Base-by-base conservation (phyloP, 176 grass and related monocot species). In the Saccharum officinarum region DNA sequence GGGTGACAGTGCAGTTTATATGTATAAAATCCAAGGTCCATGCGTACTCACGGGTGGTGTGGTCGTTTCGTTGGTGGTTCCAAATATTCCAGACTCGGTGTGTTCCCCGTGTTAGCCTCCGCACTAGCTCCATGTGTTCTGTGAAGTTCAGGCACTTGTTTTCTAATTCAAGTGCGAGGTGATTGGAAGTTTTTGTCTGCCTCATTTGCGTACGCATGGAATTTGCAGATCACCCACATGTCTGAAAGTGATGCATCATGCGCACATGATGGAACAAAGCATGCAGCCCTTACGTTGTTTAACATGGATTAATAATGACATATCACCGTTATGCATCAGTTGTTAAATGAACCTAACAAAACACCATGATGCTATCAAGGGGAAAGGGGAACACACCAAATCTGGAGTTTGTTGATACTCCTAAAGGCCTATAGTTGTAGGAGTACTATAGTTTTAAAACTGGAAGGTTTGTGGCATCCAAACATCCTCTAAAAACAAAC, bases 101-200 rank as follows among this genome's bases (percentile, higher is more conserved):
- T 38, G 46, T 80, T 80, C 5, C 46, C 28, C 36, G 47, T 84
- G 68, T n/a, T 67, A 57, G 76, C 37, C 45, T 38, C 65, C 33
- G 25, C 39, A 0, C 38, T 34, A 34, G 50, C 11, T 52, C 65
- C 73, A 30, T 15, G 70, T 23, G 68, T 13, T n/a, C 23, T 11
- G 75, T 36, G 4, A 39, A 16, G 18, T 23, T 52, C 36, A 76
- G 8, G 8, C 31, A 18, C 11, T 40, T 37, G 36, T 44, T 44
- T 71, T 44, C 60, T 40, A 59, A 23, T 3, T 0, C 12, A 23
- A 7, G 22, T 16, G 41, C 15, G 13, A 70, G 37, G 37, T 41
- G 20, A 41, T 37, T 18, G 34, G 37, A 39, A 22, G 34, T 28
- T 28, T n/a, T n/a, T 10, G 16, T 69, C 17, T 39, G 0, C 9